A percentile compares a stretch with the other conserved stretches of the same genome.
Evolutionary conservation across 305 asterid species (phyloP).

Genomic region (Coffea humblotiana): DNA sequence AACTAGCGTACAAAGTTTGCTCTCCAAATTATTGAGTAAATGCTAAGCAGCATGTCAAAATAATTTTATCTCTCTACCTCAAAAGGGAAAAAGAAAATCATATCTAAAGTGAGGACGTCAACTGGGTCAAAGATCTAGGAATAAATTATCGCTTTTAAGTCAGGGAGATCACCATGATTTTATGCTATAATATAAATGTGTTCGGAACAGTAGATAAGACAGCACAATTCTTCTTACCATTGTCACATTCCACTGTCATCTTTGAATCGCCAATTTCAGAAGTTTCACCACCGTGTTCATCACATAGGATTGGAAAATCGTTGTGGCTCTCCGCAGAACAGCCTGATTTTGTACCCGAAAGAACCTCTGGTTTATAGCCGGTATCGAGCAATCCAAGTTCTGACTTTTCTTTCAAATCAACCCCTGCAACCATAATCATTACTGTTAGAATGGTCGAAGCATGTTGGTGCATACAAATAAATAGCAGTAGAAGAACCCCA

Average conservation of each 20-base stretch:
- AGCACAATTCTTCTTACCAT: neutral
- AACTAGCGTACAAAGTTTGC: conserved; percentile 14
- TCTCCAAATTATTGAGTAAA: neutral
- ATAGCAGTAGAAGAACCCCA: too few relatives aligned
- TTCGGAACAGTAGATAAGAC: too few relatives aligned
- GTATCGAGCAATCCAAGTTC: conserved; percentile 23
- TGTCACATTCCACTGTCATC: neutral
- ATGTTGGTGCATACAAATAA: too few relatives aligned
- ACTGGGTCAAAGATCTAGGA: conserved; percentile 8
- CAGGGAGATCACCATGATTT: neutral
- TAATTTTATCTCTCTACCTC: too few relatives aligned
- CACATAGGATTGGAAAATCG: neutral
- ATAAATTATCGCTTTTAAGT: neutral
- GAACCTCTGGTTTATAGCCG: conserved; percentile 15
- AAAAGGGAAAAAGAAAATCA: neutral
- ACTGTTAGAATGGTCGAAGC: too few relatives aligned
- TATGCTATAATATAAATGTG: neutral
- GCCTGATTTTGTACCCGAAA: conserved; percentile 20
- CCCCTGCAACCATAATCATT: conserved; percentile 37
- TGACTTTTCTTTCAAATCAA: conserved; percentile 21
- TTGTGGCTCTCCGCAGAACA: neutral
- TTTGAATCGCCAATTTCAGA: neutral
- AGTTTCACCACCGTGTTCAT: neutral
- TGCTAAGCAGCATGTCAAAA: neutral
- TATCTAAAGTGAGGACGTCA: conserved; percentile 12